Percentiles rank a stretch among this genome's conserved stretches.
Conservation (phyloP, 2,329 filamentous ascomycete genomes). For the Cladosporium sp. region DNA sequence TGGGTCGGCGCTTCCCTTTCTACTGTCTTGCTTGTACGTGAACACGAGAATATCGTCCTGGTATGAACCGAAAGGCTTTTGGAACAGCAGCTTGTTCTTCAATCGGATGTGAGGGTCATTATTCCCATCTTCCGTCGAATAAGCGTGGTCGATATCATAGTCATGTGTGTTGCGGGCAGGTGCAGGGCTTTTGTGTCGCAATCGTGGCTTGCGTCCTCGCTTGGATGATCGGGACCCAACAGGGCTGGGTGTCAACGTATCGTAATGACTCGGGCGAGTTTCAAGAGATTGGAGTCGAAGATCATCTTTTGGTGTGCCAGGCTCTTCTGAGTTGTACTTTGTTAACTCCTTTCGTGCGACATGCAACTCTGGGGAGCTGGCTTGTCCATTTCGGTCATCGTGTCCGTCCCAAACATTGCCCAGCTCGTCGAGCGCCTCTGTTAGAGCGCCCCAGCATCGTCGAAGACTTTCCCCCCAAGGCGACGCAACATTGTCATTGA, state of each 20-base stretch:
- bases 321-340: neutral
- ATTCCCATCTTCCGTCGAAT: conserved; percentile 3
- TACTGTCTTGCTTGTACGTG: neutral
- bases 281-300: neutral
- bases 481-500: neutral
- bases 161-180: neutral
- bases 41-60: neutral
- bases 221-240: neutral
- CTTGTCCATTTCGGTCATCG: neutral
- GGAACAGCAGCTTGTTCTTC: neutral
- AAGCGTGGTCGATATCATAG: neutral
- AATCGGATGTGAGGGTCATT: neutral
- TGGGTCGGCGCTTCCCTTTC: neutral
- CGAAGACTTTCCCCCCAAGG: neutral
- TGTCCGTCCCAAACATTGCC: neutral
- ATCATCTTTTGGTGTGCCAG: neutral
- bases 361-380: neutral
- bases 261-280: neutral
- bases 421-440: conserved; percentile 6
- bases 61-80: neutral
- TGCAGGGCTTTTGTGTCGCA: neutral
- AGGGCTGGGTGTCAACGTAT: neutral
- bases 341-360: neutral
- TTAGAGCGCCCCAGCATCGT: conserved; percentile 7
- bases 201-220: neutral